Conservation (phyloP, 345 rosid genomes). For the Stellera chamaejasme region DNA sequence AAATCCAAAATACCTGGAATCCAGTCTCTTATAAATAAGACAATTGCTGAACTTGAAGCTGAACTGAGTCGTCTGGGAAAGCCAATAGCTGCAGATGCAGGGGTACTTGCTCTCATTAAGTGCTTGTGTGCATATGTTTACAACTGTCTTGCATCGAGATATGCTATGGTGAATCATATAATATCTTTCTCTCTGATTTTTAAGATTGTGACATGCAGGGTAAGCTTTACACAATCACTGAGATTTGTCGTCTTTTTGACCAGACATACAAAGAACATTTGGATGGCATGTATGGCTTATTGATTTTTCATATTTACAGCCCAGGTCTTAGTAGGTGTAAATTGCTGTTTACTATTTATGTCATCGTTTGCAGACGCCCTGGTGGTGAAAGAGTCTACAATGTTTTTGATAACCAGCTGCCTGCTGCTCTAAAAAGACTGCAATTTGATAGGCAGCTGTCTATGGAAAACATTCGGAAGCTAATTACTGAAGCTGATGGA, state of each 20-base stretch:
- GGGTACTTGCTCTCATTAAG: constrained; percentile 34
- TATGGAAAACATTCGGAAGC: constrained; percentile 94
- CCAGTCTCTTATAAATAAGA: constrained; percentile 92
- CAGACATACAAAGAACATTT: constrained; percentile 93
- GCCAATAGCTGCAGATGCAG: constrained; percentile 98
- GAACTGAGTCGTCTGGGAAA: constrained; percentile 95
- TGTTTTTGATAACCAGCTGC: constrained; percentile 98
- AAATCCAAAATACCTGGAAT: constrained; percentile 93
- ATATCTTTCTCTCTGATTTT: constrained; percentile 8
- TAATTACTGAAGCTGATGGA: constrained; percentile 99
- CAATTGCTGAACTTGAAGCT: constrained; percentile 71
- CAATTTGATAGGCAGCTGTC: constrained; percentile 98
- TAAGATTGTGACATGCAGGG: constrained; percentile 53
- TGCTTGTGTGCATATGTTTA: background rate
- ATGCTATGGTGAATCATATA: constrained; percentile 11
- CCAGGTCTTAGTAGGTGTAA: constrained; percentile 6
- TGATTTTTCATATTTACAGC: background rate
- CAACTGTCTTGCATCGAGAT: background rate
- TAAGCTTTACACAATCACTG: constrained; percentile 90
- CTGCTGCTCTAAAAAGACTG: constrained; percentile 95
- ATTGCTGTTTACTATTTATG: constrained; percentile 2
- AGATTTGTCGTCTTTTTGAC: constrained; percentile 95
- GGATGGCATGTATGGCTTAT: constrained; percentile 77
- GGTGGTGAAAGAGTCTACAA: constrained; percentile 95
- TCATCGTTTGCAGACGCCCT: constrained; percentile 55